These are phyloP conservation scores for Fraxinus quadrangulata DNA, from an alignment of 257 asterid species.

Conservation along the genomic window DNA sequence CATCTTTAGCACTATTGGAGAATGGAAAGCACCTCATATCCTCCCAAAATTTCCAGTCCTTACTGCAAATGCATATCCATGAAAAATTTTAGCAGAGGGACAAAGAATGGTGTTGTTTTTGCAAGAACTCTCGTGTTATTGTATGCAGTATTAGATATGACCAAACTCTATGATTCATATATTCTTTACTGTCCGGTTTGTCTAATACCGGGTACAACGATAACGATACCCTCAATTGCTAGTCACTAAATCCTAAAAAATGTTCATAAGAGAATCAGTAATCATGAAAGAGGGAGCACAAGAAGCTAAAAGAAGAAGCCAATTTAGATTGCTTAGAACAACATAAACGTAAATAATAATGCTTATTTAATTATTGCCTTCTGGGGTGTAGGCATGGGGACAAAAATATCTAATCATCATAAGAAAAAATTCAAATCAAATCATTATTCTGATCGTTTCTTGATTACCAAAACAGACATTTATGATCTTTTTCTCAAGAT, in stretches of 20 bases:
- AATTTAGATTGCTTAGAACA: neutral
- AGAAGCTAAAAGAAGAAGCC: neutral
- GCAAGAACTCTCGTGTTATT: neutral
- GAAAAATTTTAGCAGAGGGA: neutral
- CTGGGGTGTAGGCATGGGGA: constrained; percentile 29
- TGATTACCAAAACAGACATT: constrained; percentile 4
- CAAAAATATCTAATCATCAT: constrained; percentile 31
- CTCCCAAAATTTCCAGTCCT: constrained; percentile 18
- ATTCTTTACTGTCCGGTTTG: neutral
- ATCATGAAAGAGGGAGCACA: neutral
- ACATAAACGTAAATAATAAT: constrained; percentile 9
- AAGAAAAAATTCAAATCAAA: constrained; percentile 1
- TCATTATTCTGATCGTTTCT: constrained; percentile 18
- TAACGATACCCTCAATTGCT: neutral
- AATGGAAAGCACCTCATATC: constrained; percentile 68
- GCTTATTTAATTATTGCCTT: constrained; percentile 8
- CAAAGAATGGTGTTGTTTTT: neutral
- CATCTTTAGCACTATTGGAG: constrained; percentile 36
- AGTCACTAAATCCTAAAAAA: neutral
- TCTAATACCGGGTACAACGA: neutral
- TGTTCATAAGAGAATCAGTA: neutral
- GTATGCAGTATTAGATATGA: neutral
- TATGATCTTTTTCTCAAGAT: neutral
- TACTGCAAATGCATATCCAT: constrained; percentile 5
- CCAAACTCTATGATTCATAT: neutral